Conservation (phyloP, 495 filamentous ascomycete genomes). For the Sordaria brevicollis region DNA sequence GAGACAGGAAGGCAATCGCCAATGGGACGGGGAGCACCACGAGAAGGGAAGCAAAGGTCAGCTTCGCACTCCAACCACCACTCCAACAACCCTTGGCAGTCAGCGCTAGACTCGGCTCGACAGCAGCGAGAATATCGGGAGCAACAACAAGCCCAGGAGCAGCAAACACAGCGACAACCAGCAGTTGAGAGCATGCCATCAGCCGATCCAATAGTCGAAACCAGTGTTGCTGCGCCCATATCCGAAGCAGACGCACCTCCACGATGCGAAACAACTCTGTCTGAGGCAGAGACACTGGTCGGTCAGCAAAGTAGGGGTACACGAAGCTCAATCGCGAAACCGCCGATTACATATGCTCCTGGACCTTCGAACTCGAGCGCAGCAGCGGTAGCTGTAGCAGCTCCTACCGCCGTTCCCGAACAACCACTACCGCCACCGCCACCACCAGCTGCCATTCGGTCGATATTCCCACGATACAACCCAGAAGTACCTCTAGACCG, state of each 20-base stretch:
- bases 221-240: conserved; percentile 14
- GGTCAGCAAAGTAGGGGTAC: conserved; percentile 36
- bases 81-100: conserved; percentile 24
- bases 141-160: conserved; percentile 6
- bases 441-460: conserved; percentile 30
- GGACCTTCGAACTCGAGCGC: conserved; percentile 8
- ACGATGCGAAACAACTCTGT: conserved; percentile 38
- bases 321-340: conserved; percentile 38
- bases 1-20: conserved; percentile 22
- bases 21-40: conserved; percentile 13
- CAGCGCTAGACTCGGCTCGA: conserved; percentile 15
- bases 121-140: conserved; percentile 5
- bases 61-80: conserved; percentile 1
- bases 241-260: conserved; percentile 27
- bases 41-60: conserved; percentile 24
- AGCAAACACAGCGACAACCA: conserved; percentile 2
- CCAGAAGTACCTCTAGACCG: conserved; percentile 54
- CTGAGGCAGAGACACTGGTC: conserved; percentile 39
- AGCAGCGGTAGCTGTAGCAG: not conserved
- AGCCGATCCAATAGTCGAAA: conserved; percentile 17
- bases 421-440: conserved; percentile 7
- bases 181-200: conserved; percentile 8
- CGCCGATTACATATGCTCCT: conserved; percentile 24
- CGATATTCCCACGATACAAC: conserved; percentile 77
- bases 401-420: conserved; percentile 12